Conservation (phyloP, 1,284 basidiomycete genomes). For the Sphagnurus paluster region DNA sequence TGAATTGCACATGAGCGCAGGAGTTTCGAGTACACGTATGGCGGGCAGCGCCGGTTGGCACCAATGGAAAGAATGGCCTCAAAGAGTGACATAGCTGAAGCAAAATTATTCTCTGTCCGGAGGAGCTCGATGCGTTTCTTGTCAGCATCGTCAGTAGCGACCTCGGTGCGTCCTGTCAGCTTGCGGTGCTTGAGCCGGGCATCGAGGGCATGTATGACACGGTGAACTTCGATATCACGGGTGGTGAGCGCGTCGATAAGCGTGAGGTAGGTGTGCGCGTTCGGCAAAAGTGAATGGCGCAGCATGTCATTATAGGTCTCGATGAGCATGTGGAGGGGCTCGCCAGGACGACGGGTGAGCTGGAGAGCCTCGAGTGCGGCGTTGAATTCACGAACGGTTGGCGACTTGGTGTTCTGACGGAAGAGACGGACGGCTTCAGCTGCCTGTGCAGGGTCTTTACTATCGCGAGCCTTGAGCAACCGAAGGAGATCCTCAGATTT, state of each 20-base stretch:
- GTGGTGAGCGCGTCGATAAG: slow-evolving; percentile 71
- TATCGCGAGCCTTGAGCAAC: slow-evolving; percentile 24
- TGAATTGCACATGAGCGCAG: slow-evolving; percentile 67
- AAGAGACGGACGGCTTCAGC: slow-evolving; percentile 32
- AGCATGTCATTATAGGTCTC: slow-evolving; percentile 81
- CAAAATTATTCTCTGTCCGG: slow-evolving; percentile 68
- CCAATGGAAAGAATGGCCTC: slow-evolving; percentile 51
- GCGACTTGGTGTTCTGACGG: slow-evolving; percentile 19
- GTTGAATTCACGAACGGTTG: slow-evolving; percentile 63
- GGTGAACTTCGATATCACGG: slow-evolving; percentile 72
- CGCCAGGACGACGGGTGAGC: slow-evolving; percentile 47
- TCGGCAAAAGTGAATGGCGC: slow-evolving; percentile 64
- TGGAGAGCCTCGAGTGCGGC: slow-evolving; percentile 59
- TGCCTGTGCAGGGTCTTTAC: slow-evolving; percentile 23
- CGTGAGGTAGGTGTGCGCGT: slow-evolving; percentile 64
- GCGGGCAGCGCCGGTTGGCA: slow-evolving; percentile 34
- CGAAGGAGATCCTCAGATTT: slow-evolving; percentile 20
- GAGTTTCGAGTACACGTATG: slow-evolving; percentile 52
- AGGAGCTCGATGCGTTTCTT: slow-evolving; percentile 44
- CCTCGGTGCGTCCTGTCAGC: slow-evolving; percentile 23
- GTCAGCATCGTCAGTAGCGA: slow-evolving; percentile 25
- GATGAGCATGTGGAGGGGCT: slow-evolving; percentile 61
- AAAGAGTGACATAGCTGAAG: slow-evolving; percentile 73
- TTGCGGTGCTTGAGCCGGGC: slow-evolving; percentile 39
- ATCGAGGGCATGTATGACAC: slow-evolving; percentile 46